Evolutionary conservation across 1,139 yeast species (phyloP), one percentile per base, ranked within the genome.

Genomic region (Candida neerlandica): DNA sequence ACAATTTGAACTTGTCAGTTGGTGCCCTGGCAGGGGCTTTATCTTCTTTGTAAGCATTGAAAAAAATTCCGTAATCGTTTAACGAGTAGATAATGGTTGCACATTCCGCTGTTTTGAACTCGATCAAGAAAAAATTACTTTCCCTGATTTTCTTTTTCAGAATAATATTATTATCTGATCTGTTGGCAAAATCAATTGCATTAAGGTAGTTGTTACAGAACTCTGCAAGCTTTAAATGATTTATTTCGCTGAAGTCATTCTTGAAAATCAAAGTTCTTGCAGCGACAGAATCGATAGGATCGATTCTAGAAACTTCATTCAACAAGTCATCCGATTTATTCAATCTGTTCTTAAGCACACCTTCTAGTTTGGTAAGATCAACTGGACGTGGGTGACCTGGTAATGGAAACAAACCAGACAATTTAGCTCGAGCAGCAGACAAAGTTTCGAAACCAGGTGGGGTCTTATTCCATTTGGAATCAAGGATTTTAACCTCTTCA

Each of bases 391-490:
- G 82, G 46, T 80, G 78, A 2, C 94, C 94, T 0, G 95, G 95
- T 23, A 83, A 71, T 0, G 94, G 90, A 58, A 89, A 91, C 3
- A 88, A 66, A 0, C 97, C 97, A 0, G 92, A 82, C 18, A 88
- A 72, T 60, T 91, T 91, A 4, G 96, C 96, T 56, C 88, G 76
- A 56, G 85, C 90, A 0, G 95, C 88, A 1, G 89, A 80, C 2
- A 89, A 84, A 11, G 80, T 77, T 60, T 89, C 96, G 64, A 87
- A 89, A 0, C 92, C 96, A 43, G 75, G 70, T 0, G 96, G 92
- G 32, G 78, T 77, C 14, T 80, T 71, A 45, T 91, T 96, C 97
- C 97, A 91, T 48, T 77, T 69, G 0, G 88, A 75, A 37, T 77
- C 80, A 7, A 74, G 61, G 6, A 70, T 67, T 38, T 83, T 71